Base-by-base conservation (phyloP, 371 early-diverging fungal genomes). In the Mortierella sp. region DNA sequence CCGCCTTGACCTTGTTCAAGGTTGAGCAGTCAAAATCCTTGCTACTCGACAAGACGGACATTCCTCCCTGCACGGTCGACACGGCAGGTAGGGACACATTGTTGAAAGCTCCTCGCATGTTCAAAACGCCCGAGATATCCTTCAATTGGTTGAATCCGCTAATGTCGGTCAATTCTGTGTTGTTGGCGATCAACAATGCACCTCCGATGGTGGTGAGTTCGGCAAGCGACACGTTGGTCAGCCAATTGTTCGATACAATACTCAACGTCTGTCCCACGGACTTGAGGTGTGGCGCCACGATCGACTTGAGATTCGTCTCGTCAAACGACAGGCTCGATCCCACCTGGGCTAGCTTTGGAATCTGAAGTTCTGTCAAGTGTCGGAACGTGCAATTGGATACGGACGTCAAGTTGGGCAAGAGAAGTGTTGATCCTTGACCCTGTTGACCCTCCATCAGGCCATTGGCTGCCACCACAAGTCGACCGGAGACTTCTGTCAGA, bases 91-190 rank as follows among this genome's bases (percentile, higher is more conserved):
- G 39, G 13, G 76, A 55, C 0, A 85, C 48, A 49, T 82, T 80
- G 25, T 79, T 71, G 68, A 85, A 82, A 0, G 73, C 55, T 0
- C 86, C 86, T 6, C 79, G 79, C 31, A 85, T 67, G 58, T 85
- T 84, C 28, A 87, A 53, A 2, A 84, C 83, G 1, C 87, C 87
- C 13, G 80, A 81, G 4, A 87, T 82, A 28, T 83, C 76, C 27
- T 79, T 74, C 21, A 85, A 62, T 19, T 80, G 71, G 0, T 69
- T 60, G 46, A 82, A 86, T 3, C 88, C 81, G 31, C 76, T 56
- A 8, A 87, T 62, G 16, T 56, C 43, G 2, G 53, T 65, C 37
- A 85, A 45, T 0, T 73, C 57, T 0, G 77, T 77, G 55, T 87
- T 87, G 54, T 83, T 80, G 47, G 81, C 80, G 13, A 87, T 47